Percentiles rank a stretch among this genome's conserved stretches.
These are phyloP conservation scores for Pyropia yezoensis DNA, from an alignment of 23 red algal genomes.

Conservation along the genomic window DNA sequence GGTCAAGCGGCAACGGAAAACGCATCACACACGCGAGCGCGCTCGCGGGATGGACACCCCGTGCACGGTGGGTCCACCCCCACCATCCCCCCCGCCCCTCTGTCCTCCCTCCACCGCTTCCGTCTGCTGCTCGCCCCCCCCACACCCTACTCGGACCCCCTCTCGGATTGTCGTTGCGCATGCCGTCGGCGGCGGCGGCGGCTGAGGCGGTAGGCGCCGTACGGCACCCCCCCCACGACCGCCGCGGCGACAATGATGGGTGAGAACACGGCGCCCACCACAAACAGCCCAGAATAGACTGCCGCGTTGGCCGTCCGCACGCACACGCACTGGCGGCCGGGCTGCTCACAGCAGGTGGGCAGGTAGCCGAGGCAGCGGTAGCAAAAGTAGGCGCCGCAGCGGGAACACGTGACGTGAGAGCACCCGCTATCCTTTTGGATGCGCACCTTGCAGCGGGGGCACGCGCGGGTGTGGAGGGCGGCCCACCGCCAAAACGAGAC, in stretches of 20 bases:
- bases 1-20: no score
- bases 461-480: constrained; percentile 35
- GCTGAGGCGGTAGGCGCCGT: constrained; percentile 29
- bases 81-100: no score
- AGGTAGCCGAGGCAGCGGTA: constrained; percentile 44
- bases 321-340: constrained; percentile 38
- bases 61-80: no score
- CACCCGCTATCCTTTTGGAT: constrained; percentile 56
- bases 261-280: constrained; percentile 14
- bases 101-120: no score
- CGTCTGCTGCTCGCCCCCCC: no score
- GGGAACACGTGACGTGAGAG: constrained; percentile 50
- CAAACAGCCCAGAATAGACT: constrained; percentile 30
- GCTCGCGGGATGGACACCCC: no score
- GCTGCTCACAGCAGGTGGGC: constrained; percentile 28
- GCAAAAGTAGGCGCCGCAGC: constrained; percentile 52
- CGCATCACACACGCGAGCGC: no score
- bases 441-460: constrained; percentile 30
- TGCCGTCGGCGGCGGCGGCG: no score
- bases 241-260: constrained; percentile 20
- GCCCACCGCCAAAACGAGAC: constrained; percentile 44
- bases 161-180: no score
- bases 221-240: constrained; percentile 24
- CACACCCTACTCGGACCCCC: no score
- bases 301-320: constrained; percentile 35